phyloP scores from a whole-genome alignment of 345 rosid species.

The Noccaea caerulescens region DNA sequence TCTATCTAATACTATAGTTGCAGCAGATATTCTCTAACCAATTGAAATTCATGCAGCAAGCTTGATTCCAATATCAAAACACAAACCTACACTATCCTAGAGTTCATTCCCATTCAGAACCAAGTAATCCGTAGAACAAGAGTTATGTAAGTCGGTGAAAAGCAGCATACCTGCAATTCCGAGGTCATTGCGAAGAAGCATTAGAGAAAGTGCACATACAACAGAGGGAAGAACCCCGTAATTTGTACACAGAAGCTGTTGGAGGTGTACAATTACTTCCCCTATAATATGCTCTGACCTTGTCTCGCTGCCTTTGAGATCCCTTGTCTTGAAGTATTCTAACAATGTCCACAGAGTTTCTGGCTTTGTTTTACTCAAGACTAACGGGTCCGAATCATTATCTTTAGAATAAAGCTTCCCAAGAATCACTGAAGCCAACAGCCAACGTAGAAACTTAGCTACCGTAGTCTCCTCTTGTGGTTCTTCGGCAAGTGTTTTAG shows the following conservation, averaged over 20 bases:
- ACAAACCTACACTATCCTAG: not conserved
- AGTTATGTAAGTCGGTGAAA: constrained; percentile 27
- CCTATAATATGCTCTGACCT: constrained; percentile 54
- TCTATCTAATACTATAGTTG: constrained; percentile 17
- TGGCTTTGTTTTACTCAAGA: constrained; percentile 42
- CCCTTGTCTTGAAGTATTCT: constrained; percentile 44
- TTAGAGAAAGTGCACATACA: constrained; percentile 67
- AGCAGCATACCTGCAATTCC: constrained; percentile 51
- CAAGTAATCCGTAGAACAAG: constrained; percentile 4
- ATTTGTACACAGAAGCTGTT: constrained; percentile 57
- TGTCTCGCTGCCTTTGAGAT: constrained; percentile 40
- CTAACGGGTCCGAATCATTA: constrained; percentile 28
- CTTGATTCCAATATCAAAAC: constrained; percentile 13
- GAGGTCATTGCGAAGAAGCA: constrained; percentile 49
- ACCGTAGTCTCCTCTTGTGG: constrained; percentile 58
- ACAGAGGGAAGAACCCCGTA: constrained; percentile 61
- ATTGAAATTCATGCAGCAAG: constrained; percentile 9
- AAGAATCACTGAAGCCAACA: constrained; percentile 71
- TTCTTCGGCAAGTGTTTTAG: constrained; percentile 42
- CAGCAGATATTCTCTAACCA: constrained; percentile 17
- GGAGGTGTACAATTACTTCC: constrained; percentile 60
- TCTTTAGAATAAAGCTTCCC: constrained; percentile 55
- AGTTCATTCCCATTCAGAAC: not conserved
- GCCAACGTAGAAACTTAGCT: constrained; percentile 86
- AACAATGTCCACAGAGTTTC: constrained; percentile 54